These are phyloP conservation scores for Backusella mclennaniae DNA, from an alignment of 192 early-diverging fungal genomes.

Conservation along the genomic window DNA sequence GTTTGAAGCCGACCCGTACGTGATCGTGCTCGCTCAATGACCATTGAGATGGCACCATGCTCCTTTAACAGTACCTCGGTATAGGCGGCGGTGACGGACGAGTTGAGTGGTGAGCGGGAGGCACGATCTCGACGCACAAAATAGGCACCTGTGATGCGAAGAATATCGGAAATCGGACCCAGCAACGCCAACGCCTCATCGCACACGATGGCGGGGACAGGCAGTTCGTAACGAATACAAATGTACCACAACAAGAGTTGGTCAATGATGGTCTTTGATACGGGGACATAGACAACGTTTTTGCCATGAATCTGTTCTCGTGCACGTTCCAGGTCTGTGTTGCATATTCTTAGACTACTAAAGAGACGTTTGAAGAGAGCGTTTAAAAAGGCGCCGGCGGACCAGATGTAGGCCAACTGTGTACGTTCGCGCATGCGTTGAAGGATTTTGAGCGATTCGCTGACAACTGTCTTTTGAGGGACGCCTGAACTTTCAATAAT, in stretches of 20 bases:
- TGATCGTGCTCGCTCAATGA: conserved; percentile 35
- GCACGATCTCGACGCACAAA: conserved; percentile 31
- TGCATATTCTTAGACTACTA: conserved; percentile 17
- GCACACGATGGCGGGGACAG: conserved; percentile 36
- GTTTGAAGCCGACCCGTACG: conserved; percentile 36
- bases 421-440: conserved; percentile 38
- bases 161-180: conserved; percentile 37
- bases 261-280: conserved; percentile 38
- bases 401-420: conserved; percentile 39
- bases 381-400: conserved; percentile 36
- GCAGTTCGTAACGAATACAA: conserved; percentile 32
- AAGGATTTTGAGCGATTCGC: conserved; percentile 32
- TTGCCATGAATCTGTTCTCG: conserved; percentile 32
- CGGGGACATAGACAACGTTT: conserved; percentile 38
- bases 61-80: conserved; percentile 31
- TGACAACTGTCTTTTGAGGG: conserved; percentile 35
- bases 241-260: conserved; percentile 40
- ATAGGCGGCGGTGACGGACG: conserved; percentile 32
- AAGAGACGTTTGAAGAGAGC: conserved; percentile 32
- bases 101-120: conserved; percentile 33
- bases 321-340: conserved; percentile 26
- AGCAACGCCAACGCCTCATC: conserved; percentile 39
- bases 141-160: conserved; percentile 35
- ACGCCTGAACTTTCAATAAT: conserved; percentile 39
- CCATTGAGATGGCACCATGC: conserved; percentile 33